These are phyloP conservation scores for Neonectria hederae DNA, from an alignment of 2,329 filamentous ascomycete species.

Conservation along the genomic window DNA sequence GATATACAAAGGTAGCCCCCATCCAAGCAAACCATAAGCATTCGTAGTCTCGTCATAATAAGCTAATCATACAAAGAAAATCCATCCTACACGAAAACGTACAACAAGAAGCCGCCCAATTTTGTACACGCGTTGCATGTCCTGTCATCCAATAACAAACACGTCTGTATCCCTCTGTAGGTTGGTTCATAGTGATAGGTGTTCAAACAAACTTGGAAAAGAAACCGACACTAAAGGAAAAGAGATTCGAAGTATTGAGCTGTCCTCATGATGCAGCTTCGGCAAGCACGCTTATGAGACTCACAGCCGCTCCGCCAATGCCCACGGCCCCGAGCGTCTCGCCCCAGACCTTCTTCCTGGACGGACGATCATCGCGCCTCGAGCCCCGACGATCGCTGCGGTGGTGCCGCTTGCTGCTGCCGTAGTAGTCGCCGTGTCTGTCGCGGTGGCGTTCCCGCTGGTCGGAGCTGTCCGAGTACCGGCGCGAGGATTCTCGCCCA, in stretches of 20 bases:
- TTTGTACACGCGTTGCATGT: constrained; percentile 23
- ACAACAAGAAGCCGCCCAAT: constrained; percentile 18
- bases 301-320: constrained; percentile 69
- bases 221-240: constrained; percentile 2
- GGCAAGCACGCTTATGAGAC: constrained; percentile 65
- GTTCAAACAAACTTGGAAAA: constrained; percentile 4
- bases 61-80: constrained; percentile 15
- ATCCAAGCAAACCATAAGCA: constrained; percentile 15
- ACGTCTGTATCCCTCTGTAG: constrained; percentile 5
- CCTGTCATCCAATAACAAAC: constrained; percentile 27
- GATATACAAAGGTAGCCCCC: constrained; percentile 7
- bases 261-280: constrained; percentile 58
- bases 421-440: constrained; percentile 47
- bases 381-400: constrained; percentile 50
- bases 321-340: constrained; percentile 67
- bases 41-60: constrained; percentile 22
- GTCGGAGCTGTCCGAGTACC: constrained; percentile 41
- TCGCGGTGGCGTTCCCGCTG: constrained; percentile 41
- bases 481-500: constrained; percentile 31
- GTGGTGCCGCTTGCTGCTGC: constrained; percentile 50
- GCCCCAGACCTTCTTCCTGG: constrained; percentile 59
- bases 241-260: neutral
- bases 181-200: neutral
- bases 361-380: constrained; percentile 47
- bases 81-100: constrained; percentile 23